phyloP scores from a whole-genome alignment of 331 rosid genomes.

The Ulmus americana region DNA sequence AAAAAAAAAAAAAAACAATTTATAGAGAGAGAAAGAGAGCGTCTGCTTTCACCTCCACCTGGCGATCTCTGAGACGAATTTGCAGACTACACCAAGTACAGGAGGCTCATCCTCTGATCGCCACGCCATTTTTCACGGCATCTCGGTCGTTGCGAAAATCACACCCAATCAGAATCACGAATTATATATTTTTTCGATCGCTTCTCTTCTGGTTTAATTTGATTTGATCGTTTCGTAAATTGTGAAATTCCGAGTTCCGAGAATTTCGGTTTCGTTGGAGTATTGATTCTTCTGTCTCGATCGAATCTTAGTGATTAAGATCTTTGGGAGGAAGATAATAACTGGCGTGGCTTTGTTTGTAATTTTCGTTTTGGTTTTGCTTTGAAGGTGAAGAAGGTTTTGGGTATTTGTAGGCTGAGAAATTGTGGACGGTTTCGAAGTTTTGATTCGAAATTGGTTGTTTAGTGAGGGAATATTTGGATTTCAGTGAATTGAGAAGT shows the following conservation, averaged over 20 bases:
- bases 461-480: conserved; percentile 2
- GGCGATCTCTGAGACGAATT: conserved; percentile 25
- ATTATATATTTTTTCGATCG: neutral
- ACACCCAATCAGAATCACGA: neutral
- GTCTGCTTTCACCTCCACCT: conserved; percentile 20
- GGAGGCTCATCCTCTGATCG: conserved; percentile 34
- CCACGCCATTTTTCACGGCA: conserved; percentile 35
- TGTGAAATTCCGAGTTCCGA: neutral
- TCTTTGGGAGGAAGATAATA: neutral
- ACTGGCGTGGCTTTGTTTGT: conserved; percentile 21
- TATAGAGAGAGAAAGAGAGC: neutral
- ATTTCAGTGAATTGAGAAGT: conserved; percentile 2
- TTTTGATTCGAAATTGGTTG: conserved; percentile 3
- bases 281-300: neutral
- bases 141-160: conserved; percentile 8
- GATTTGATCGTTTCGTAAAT: neutral
- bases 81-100: conserved; percentile 12
- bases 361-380: conserved; percentile 4
- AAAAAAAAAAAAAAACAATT: no score
- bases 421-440: conserved; percentile 10
- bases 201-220: neutral
- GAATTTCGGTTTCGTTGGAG: neutral
- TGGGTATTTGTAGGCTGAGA: neutral
- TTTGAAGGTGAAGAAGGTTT: conserved; percentile 24
- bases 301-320: neutral